phyloP scores from a whole-genome alignment of 1,284 basidiomycete species.

The Trametes pubescens region DNA sequence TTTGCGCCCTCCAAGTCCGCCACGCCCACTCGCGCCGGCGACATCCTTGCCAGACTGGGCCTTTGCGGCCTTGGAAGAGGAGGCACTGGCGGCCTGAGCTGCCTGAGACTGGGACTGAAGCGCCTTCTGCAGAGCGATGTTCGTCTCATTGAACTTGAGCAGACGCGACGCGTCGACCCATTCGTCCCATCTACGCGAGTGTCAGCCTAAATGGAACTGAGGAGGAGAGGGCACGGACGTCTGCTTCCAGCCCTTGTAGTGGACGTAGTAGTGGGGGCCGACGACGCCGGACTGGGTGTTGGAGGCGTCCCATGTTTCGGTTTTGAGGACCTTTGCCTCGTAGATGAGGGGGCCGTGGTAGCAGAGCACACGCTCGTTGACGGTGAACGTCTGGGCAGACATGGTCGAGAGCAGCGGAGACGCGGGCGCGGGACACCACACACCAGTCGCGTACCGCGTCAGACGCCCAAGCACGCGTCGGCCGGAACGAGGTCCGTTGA shows the following conservation, averaged over 20 bases:
- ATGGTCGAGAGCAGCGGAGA: slow-evolving; percentile 16
- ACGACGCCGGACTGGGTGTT: slow-evolving; percentile 70
- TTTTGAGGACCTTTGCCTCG: slow-evolving; percentile 92
- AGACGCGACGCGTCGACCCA: slow-evolving; percentile 91
- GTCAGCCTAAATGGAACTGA: background rate
- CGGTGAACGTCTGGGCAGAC: slow-evolving; percentile 46
- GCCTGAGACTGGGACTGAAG: slow-evolving; percentile 41
- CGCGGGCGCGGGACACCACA: background rate
- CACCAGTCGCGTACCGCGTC: slow-evolving; percentile 2
- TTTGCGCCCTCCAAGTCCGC: slow-evolving; percentile 38
- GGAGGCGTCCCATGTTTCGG: slow-evolving; percentile 77
- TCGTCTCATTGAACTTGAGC: slow-evolving; percentile 88
- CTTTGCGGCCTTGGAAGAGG: slow-evolving; percentile 41
- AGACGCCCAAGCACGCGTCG: slow-evolving; percentile 2
- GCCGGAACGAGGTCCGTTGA: too few species aligned
- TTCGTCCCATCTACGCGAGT: slow-evolving; percentile 88
- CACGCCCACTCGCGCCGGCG: slow-evolving; percentile 44
- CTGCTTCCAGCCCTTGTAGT: slow-evolving; percentile 99
- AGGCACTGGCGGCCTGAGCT: slow-evolving; percentile 36
- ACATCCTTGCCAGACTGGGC: slow-evolving; percentile 46
- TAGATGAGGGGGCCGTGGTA: slow-evolving; percentile 96
- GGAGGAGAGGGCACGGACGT: slow-evolving; percentile 67
- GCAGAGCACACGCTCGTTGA: slow-evolving; percentile 88
- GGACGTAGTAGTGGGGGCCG: slow-evolving; percentile 93
- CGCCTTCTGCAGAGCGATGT: slow-evolving; percentile 81